Percentiles rank a stretch among this genome's conserved stretches.
phyloP scores from a whole-genome alignment of 495 filamentous ascomycete species.

The Lophium mytilinum region DNA sequence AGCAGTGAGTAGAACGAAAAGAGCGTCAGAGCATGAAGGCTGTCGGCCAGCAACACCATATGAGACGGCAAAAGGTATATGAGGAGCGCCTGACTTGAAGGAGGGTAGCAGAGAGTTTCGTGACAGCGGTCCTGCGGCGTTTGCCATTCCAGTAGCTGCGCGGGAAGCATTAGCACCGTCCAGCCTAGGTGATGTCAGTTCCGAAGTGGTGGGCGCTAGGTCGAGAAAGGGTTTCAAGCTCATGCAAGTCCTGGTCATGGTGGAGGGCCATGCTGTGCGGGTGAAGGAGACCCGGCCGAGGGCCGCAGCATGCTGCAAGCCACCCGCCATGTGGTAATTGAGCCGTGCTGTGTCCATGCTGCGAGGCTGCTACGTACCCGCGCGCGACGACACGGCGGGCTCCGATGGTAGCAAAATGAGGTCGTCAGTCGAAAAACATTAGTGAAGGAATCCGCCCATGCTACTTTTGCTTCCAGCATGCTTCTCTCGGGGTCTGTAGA shows the following conservation, averaged over 20 bases:
- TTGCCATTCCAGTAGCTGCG: conserved; percentile 22
- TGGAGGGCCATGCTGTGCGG: not conserved
- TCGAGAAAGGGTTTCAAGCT: conserved; percentile 25
- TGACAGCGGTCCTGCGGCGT: conserved; percentile 26
- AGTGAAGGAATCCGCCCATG: too few species aligned
- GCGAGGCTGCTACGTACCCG: not conserved
- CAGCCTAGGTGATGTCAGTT: conserved; percentile 15
- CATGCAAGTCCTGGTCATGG: conserved; percentile 11
- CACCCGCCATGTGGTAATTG: not conserved
- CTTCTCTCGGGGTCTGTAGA: too few species aligned
- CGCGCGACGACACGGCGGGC: not conserved
- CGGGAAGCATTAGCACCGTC: conserved; percentile 18
- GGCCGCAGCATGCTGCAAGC: not conserved
- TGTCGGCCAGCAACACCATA: conserved; percentile 15
- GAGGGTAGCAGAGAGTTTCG: conserved; percentile 25
- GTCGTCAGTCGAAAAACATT: too few species aligned
- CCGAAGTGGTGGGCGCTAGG: conserved; percentile 15
- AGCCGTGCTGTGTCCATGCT: not conserved
- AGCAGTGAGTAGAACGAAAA: conserved; percentile 26
- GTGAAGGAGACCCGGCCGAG: not conserved
- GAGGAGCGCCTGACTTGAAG: conserved; percentile 14
- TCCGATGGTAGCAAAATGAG: not conserved
- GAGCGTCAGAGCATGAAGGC: conserved; percentile 25
- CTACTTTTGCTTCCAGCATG: too few species aligned
- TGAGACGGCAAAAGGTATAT: conserved; percentile 30